Base-by-base conservation (phyloP, 441 rosid species). In the Pelargonium australe region DNA sequence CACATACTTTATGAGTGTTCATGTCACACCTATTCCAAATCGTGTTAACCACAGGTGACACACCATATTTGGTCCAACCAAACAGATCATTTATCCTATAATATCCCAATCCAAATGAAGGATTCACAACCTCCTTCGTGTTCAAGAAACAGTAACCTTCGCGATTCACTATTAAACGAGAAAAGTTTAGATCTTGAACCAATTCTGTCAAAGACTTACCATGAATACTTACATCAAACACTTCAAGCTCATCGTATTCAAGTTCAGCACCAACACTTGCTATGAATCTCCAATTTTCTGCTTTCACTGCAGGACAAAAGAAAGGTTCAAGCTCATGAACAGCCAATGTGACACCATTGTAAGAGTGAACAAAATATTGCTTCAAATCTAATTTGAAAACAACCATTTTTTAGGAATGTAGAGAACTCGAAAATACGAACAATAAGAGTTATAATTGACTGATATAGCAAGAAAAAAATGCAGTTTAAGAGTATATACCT, bases 1-100 rank as follows among this genome's bases (percentile, higher is more conserved):
- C 61, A n/a, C 10, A 7, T 16, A 55, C 61, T 20, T 17, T 55
- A 55, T 6, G 17, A 9, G 23, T 55, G 8, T 55, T 8, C 61
- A 55, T 16, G 20, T 55, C 61, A 5, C 61, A 55, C 11, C 61
- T 16, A 20, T 55, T 55, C 61, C 61, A 55, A 16, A 55, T 55
- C 10, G 61, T 55, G 10, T 1, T 55, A 1, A 55, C 25, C 10
- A 2, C 10, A 16, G 25, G 23, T 2, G 19, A 16, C 23, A 55
- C 61, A 5, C 61, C 61, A 17, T 55, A 55, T 17, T 55, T 55
- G 25, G 25, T 7, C 61, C 61, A 55, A 55, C 61, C 61, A 20
- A 55, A 55, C 28, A 55, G 10, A 55, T 55, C 61, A 55, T 55
- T 55, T 7, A 55, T 55, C 61, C 61, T 55, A 17, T 55, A 55